Percentiles rank a stretch among this genome's conserved stretches.
phyloP scores from a whole-genome alignment of 768 basidiomycete genomes.

The Dacryopinax spathularia region DNA sequence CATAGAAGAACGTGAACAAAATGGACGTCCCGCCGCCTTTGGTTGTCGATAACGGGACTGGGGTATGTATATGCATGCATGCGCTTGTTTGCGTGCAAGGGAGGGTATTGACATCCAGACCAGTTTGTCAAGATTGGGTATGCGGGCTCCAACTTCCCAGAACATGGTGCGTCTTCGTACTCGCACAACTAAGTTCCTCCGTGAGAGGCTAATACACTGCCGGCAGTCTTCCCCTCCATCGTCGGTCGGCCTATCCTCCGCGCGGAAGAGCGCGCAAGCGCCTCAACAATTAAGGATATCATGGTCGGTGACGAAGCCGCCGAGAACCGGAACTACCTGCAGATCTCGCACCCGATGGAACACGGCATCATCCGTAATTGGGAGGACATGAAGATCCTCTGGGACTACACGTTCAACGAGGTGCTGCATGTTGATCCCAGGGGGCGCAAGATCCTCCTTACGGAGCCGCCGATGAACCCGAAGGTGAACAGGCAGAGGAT shows the following conservation, averaged over 20 bases:
- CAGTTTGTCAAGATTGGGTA: conserved; percentile 87
- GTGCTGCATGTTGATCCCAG: conserved; percentile 79
- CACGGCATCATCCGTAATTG: conserved; percentile 98
- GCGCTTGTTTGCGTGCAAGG: conserved; percentile 2
- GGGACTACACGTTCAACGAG: conserved; percentile 97
- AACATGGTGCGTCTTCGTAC: conserved; percentile 49
- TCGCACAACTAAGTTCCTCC: background rate
- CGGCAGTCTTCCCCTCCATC: conserved; percentile 83
- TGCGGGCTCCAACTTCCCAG: conserved; percentile 88
- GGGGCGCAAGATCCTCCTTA: conserved; percentile 81
- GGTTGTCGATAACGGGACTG: conserved; percentile 82
- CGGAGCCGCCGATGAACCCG: conserved; percentile 99
- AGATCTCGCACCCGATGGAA: conserved; percentile 97
- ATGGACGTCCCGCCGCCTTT: conserved; percentile 31
- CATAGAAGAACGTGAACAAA: background rate
- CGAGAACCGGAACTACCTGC: conserved; percentile 83
- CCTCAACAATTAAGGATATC: conserved; percentile 82
- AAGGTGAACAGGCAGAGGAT: conserved; percentile 82
- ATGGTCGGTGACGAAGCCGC: conserved; percentile 98
- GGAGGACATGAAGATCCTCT: conserved; percentile 97
- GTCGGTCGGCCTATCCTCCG: conserved; percentile 94
- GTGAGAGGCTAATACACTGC: conserved; percentile 3
- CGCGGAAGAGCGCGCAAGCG: conserved; percentile 86
- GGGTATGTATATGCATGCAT: conserved; percentile 36
- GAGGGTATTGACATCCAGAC: background rate